Evolutionary conservation across 305 asterid species (phyloP), one percentile per base, ranked within the genome.

Genomic region (Fraxinus sp.): DNA sequence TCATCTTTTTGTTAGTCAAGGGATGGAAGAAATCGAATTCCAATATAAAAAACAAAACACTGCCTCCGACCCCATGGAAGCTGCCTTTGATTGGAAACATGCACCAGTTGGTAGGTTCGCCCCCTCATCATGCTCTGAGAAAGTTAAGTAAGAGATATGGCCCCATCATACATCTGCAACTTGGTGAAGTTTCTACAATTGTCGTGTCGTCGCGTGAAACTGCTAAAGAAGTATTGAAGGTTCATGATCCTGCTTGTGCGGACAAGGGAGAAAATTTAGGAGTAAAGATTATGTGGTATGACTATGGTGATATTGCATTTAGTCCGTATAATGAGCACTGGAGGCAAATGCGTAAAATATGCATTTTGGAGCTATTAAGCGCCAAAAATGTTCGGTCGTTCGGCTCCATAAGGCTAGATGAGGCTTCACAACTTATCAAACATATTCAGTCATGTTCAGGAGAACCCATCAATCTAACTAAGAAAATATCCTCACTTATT

Each of bases 341-440:
- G 86, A 78, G 79, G 49, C 83, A 86, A 81, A 81, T 86, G 89
- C 86, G 82, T 33, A 83, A 81, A 41, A 30, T 86, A 1, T 86
- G 80, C 44, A 72, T 71, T 0, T 22, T 20, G 30, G 83, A 78
- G 24, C 36, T 86, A 1, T 46, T 86, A 1, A 55, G 78, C 46
- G 0, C 73, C 10, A 83, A 83, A 18, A 84, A 62, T 46, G 78
- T 84, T 0, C 70, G 70, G 35, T 81, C 87, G 0, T 68, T 78
- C 22, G 8, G 71, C 24, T 26, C 74, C 4, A 68, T 83, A 1
- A 72, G 70, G 78, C 14, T 28, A 2, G 83, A 81, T 33, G 89
- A 86, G 30, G 70, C 82, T 1, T 79, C 78, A 0, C 28, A 64
- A 3, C 32, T 83, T 24, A 24, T 82, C 1, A 30, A 35, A 0